phyloP scores from a whole-genome alignment of 768 basidiomycete species.

The Boletus bicolor region DNA sequence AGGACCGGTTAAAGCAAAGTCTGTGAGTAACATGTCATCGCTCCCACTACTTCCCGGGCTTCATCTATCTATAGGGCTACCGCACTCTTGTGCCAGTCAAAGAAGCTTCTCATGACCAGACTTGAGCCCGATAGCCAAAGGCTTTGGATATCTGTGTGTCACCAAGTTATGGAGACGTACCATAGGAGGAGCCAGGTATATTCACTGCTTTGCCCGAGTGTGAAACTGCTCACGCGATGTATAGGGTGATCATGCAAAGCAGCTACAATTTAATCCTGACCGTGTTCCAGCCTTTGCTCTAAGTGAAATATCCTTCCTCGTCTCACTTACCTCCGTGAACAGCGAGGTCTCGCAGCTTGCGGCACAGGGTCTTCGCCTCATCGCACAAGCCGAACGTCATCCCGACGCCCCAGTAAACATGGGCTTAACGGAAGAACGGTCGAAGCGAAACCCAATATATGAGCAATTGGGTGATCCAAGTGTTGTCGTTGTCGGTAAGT shows the following conservation, averaged over 20 bases:
- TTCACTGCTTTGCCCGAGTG: background rate
- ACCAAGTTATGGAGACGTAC: constrained; percentile 58
- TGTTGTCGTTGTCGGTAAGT: constrained; percentile 64
- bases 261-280: constrained; percentile 47
- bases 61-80: constrained; percentile 14
- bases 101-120: constrained; percentile 57
- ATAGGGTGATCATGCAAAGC: constrained; percentile 44
- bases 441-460: constrained; percentile 69
- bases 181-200: constrained; percentile 47
- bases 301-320: constrained; percentile 69
- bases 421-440: constrained; percentile 52
- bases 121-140: constrained; percentile 60
- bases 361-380: constrained; percentile 62
- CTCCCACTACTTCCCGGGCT: background rate
- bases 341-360: constrained; percentile 64
- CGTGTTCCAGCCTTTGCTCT: constrained; percentile 65
- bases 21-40: constrained; percentile 39
- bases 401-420: constrained; percentile 52
- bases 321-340: constrained; percentile 68
- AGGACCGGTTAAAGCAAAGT: constrained; percentile 44
- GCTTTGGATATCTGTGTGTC: constrained; percentile 64
- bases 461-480: constrained; percentile 78
- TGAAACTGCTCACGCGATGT: constrained; percentile 4
- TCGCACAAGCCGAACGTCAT: constrained; percentile 65
- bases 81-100: constrained; percentile 45